These are phyloP conservation scores for Lentinula guzmanii DNA, from an alignment of 768 basidiomycete genomes.

Conservation along the genomic window DNA sequence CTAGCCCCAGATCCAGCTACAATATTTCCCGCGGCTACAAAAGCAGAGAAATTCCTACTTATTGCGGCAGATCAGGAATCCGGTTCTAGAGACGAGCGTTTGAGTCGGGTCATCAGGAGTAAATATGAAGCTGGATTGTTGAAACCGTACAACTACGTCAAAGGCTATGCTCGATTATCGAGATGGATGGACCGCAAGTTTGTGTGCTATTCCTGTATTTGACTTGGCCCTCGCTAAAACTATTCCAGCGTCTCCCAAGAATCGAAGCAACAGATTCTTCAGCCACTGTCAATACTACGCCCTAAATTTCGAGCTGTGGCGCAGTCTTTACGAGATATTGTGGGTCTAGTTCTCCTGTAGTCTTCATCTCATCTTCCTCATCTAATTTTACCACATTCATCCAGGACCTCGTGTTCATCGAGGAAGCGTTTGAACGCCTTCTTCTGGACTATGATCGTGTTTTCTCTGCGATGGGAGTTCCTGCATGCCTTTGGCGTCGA, in stretches of 20 bases:
- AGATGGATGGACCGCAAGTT: constrained; percentile 96
- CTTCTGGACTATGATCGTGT: constrained; percentile 94
- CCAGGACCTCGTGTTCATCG: constrained; percentile 90
- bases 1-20: constrained; percentile 37
- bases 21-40: constrained; percentile 67
- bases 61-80: constrained; percentile 94
- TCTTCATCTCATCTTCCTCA: background rate
- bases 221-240: background rate
- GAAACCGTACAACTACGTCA: constrained; percentile 95
- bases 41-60: constrained; percentile 84
- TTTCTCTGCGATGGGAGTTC: constrained; percentile 93
- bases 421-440: constrained; percentile 94
- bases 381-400: background rate
- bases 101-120: constrained; percentile 88
- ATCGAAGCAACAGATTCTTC: constrained; percentile 87
- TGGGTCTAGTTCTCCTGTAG: constrained; percentile 24
- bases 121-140: constrained; percentile 96
- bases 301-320: constrained; percentile 86
- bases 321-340: constrained; percentile 79
- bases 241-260: constrained; percentile 72
- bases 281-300: constrained; percentile 78
- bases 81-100: constrained; percentile 83
- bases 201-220: constrained; percentile 9
- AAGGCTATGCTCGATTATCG: constrained; percentile 86
- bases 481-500: constrained; percentile 92